A percentile compares a stretch with the other conserved stretches of the same genome.
phyloP scores from a whole-genome alignment of 345 rosid species.

The Ceriops zippeliana region DNA sequence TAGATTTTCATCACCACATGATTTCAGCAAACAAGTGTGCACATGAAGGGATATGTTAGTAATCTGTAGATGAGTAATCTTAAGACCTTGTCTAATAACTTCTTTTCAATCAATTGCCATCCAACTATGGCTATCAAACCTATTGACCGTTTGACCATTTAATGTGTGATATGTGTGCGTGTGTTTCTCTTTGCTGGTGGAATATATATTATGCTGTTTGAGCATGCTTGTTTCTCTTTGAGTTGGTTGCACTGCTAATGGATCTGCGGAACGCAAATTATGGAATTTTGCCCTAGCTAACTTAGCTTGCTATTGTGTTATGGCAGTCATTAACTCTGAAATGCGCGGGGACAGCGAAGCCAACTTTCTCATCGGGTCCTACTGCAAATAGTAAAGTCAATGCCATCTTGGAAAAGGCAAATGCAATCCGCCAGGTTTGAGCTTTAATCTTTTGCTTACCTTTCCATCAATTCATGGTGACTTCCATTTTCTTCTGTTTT shows the following conservation, averaged over 20 bases:
- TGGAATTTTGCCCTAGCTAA: background rate
- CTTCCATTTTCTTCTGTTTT: background rate
- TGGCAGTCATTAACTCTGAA: conserved; percentile 71
- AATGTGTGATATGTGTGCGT: too few relatives aligned
- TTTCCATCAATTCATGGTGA: background rate
- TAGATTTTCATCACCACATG: too few relatives aligned
- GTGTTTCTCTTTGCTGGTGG: too few relatives aligned
- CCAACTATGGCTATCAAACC: too few relatives aligned
- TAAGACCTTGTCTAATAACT: too few relatives aligned
- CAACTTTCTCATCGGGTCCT: conserved; percentile 38
- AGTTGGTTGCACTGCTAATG: too few relatives aligned
- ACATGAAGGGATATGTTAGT: too few relatives aligned
- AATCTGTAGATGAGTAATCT: too few relatives aligned
- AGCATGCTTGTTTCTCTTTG: background rate
- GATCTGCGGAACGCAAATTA: background rate
- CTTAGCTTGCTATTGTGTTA: background rate
- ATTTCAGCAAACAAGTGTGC: too few relatives aligned
- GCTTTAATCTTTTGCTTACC: background rate
- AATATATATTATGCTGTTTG: background rate
- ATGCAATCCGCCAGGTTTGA: conserved; percentile 88
- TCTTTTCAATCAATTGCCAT: too few relatives aligned
- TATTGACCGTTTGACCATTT: too few relatives aligned
- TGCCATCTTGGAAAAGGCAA: conserved; percentile 87
- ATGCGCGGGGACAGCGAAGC: conserved; percentile 44
- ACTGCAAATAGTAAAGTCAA: conserved; percentile 55